Evolutionary conservation across 306 rosid species (phyloP), one percentile per base, ranked within the genome.

Genomic region (Pyrus pyrifolia): DNA sequence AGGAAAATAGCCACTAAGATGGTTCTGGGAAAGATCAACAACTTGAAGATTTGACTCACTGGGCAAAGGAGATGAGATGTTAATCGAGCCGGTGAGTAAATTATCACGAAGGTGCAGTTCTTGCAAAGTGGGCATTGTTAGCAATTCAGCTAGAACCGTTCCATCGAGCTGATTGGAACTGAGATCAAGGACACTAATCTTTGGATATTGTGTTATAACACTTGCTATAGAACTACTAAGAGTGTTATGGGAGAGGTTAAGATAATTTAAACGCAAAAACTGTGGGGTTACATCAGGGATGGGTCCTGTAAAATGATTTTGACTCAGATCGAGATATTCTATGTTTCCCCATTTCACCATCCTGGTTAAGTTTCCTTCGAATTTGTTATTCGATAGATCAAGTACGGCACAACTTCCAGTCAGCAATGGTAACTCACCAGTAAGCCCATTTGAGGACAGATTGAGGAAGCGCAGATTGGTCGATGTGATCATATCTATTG

Each of bases 401-500:
- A 96, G 98, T 25, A 96, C 79, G 11, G 83, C 94, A 79, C 99
- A 92, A 84, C 86, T 89, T 83, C 99, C 99, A 4, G 98, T 96
- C 82, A 93, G 90, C 82, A 84, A 80, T 0, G 99, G 99, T 79
- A 96, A 90, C 67, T 85, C 90, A 4, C 97, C 97, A 0, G 85
- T 84, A 71, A 96, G 85, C 62, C 80, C 93, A 52, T 96, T 96
- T 0, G 89, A 88, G 19, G 99, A 96, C 29, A 96, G 93, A 83
- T 93, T 89, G 59, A 96, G 93, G 68, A 63, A 61, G 30, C 30
- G 83, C 81, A 96, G 79, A 38, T 89, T 91, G 49, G 94, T 89
- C 45, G 99, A 89, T 17, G 96, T 89, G 23, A 96, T 85, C 72
- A 86, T 75, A 84, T 89, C 84, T 46, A 96, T 53, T 18, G 96